Evolutionary conservation across 2,329 filamentous ascomycete species (phyloP).

Genomic region (Verticillium isaacii): DNA sequence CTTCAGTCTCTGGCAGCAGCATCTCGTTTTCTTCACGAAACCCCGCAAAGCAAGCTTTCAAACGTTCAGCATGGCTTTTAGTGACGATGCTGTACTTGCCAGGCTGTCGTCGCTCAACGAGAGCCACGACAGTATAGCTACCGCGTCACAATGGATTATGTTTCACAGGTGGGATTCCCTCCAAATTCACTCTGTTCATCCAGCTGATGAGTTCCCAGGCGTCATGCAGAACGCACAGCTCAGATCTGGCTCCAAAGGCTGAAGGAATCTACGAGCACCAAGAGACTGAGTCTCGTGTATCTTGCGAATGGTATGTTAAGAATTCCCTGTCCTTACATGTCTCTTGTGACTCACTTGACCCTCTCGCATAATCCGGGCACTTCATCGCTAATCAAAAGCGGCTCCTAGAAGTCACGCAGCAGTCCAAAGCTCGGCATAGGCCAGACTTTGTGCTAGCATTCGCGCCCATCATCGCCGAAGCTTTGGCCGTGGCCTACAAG

Average conservation of each 20-base stretch:
- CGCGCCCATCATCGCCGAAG: constrained; percentile 86
- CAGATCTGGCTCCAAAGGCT: constrained; percentile 88
- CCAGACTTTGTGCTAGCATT: constrained; percentile 91
- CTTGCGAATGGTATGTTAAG: constrained; percentile 76
- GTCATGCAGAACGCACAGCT: constrained; percentile 87
- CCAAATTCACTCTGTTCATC: neutral
- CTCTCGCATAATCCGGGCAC: neutral
- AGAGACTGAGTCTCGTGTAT: constrained; percentile 87
- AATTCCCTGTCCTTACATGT: neutral
- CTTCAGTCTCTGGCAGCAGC: neutral
- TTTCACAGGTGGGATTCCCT: constrained; percentile 76
- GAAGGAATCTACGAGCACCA: constrained; percentile 80
- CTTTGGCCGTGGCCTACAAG: constrained; percentile 85
- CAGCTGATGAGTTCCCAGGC: constrained; percentile 43
- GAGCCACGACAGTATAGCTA: constrained; percentile 94
- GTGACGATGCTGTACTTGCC: constrained; percentile 88
- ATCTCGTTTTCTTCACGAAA: neutral
- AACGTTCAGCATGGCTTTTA: constrained; percentile 71
- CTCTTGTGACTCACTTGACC: neutral
- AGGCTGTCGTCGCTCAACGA: constrained; percentile 96
- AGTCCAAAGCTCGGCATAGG: constrained; percentile 88
- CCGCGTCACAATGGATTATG: constrained; percentile 98
- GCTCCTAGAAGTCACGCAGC: constrained; percentile 82
- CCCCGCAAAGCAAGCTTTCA: neutral
- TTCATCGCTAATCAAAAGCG: neutral